A percentile compares a stretch with the other conserved stretches of the same genome.
These are phyloP conservation scores for Lasiodiplodia gonubiensis DNA, from an alignment of 2,329 filamentous ascomycete genomes.

Conservation along the genomic window DNA sequence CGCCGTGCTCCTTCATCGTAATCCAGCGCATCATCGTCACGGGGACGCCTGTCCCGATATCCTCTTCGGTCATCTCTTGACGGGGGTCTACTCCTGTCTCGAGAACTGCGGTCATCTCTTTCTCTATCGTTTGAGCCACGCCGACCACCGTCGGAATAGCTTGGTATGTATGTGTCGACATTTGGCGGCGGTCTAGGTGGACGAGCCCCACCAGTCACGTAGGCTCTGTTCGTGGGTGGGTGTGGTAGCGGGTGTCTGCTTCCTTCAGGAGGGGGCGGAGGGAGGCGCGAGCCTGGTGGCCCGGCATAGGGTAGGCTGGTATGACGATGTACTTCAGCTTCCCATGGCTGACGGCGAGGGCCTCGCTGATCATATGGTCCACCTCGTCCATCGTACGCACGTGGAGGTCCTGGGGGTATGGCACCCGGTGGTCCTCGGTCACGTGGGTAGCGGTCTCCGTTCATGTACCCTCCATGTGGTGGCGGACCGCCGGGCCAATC, in stretches of 20 bases:
- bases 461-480: constrained; percentile 42
- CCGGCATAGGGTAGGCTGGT: constrained; percentile 28
- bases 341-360: constrained; percentile 38
- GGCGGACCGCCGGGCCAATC: constrained; percentile 56
- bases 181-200: constrained; percentile 31
- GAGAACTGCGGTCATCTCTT: constrained; percentile 40
- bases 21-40: constrained; percentile 33
- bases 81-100: constrained; percentile 37
- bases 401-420: constrained; percentile 36
- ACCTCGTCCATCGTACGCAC: constrained; percentile 40
- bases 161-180: constrained; percentile 54
- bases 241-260: constrained; percentile 43
- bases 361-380: constrained; percentile 39
- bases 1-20: constrained; percentile 38
- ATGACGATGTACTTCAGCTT: constrained; percentile 31
- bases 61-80: constrained; percentile 43
- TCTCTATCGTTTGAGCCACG: constrained; percentile 37
- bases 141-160: constrained; percentile 39
- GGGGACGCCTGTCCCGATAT: constrained; percentile 35
- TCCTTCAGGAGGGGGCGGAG: constrained; percentile 45
- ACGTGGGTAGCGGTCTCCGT: constrained; percentile 42
- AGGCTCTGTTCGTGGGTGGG: constrained; percentile 37
- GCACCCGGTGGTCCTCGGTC: constrained; percentile 50
- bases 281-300: constrained; percentile 31
- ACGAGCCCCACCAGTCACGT: constrained; percentile 31